Percentiles rank a stretch among this genome's conserved stretches.
phyloP scores from a whole-genome alignment of 2,329 filamentous ascomycete species.

The Cladobotryum mycophilum region DNA sequence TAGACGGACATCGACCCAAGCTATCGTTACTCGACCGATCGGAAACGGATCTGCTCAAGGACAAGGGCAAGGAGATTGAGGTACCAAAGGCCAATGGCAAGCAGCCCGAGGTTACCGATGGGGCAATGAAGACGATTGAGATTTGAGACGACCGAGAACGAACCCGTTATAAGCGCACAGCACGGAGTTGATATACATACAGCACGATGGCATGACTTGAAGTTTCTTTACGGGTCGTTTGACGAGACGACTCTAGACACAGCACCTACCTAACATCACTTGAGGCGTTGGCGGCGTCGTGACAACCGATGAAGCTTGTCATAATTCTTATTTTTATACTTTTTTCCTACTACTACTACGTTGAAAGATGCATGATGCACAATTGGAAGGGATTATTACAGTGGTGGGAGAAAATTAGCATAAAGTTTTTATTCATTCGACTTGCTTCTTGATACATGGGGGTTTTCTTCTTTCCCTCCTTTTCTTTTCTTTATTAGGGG shows the following conservation, averaged over 20 bases:
- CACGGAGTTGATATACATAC: conserved; percentile 10
- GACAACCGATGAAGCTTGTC: conserved; percentile 11
- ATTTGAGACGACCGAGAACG: conserved; percentile 33
- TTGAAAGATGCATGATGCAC: conserved; percentile 6
- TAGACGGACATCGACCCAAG: conserved; percentile 32
- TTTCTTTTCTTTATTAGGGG: neutral
- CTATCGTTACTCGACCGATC: conserved; percentile 27
- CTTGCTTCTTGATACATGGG: neutral
- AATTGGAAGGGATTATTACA: conserved; percentile 4
- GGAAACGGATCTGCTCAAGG: conserved; percentile 31
- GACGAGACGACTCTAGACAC: conserved; percentile 8
- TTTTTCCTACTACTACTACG: neutral
- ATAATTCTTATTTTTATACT: conserved; percentile 10
- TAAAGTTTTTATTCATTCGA: neutral
- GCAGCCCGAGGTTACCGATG: conserved; percentile 38
- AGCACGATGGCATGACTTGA: conserved; percentile 20
- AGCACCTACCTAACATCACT: conserved; percentile 8
- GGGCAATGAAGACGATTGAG: conserved; percentile 56
- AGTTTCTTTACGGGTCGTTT: conserved; percentile 7
- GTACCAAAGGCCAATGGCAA: conserved; percentile 38
- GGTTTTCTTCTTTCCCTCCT: neutral
- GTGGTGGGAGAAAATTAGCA: conserved; percentile 4
- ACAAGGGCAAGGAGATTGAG: conserved; percentile 33
- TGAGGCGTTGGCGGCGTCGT: conserved; percentile 15
- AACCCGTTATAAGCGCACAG: neutral